Evolutionary conservation across 495 filamentous ascomycete species (phyloP), one percentile per base, ranked within the genome.

Genomic region (Aspergillus homomorphus): DNA sequence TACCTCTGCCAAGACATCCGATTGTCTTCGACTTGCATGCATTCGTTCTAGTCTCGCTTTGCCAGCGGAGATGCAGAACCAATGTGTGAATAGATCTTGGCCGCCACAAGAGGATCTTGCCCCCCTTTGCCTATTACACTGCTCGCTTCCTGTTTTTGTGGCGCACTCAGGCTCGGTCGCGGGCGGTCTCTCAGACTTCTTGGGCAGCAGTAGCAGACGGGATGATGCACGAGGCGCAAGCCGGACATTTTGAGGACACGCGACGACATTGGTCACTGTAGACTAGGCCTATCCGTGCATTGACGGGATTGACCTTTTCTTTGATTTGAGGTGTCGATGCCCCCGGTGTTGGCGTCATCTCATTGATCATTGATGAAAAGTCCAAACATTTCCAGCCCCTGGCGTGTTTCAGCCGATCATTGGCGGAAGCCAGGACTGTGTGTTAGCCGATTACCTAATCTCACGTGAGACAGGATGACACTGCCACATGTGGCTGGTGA

Each of bases 1-100:
- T 6, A 18, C 14, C 10, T 18, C 16, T 28, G 48, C 48, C 48
- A 51, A 51, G 48, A 10, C 33, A 23, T n/a, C 15, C 14, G 48
- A 51, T 51, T 51, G 48, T 10, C 48, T 51, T 18, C 22, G 48
- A 51, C 48, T 51, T 30, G 23, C 22, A 8, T n/a, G n/a, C n/a
- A n/a, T n/a, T n/a, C 5, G 19, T 19, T 19, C 14, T 21, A 21
- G 45, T 20, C 43, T 45, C 41, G 41, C 41, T 45, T 45, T 45
- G 43, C 43, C 43, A 45, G 43, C 43, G 43, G 43, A 45, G 14
- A n/a, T 18, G 23, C 48, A 51, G 24, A 50, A 50, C 21, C 46
- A 26, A 50, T 24, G 18, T 50, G 21, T 26, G 46, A 10, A 38
- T 38, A 38, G 19, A 21, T 30, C 23, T 30, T 51, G 23, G 15